These are phyloP conservation scores for Piper betle DNA, from an alignment of 164 flowering plant species.

Conservation along the genomic window DNA sequence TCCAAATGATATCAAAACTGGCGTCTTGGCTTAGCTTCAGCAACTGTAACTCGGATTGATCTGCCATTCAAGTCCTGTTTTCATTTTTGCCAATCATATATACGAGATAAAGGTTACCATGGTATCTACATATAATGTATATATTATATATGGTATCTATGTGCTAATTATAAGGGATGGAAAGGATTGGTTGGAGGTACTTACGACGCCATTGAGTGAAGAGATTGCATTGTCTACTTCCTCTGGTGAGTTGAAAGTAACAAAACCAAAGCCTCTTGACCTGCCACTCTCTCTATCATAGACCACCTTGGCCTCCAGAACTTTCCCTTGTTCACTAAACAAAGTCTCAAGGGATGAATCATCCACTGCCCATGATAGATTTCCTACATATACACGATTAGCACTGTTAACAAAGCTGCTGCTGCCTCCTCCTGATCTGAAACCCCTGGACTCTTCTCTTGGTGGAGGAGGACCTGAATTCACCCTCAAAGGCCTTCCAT, in stretches of 20 bases:
- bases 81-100: neutral
- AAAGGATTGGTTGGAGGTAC: conserved; percentile 10
- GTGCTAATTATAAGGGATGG: too few species aligned
- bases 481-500: conserved; percentile 43
- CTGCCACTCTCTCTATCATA: conserved; percentile 83
- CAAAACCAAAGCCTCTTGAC: conserved; percentile 96
- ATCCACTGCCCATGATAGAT: conserved; percentile 91
- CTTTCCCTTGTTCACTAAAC: conserved; percentile 82
- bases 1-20: conserved; percentile 30
- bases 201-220: conserved; percentile 69
- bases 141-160: too few species aligned
- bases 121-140: too few species aligned
- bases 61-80: conserved; percentile 75
- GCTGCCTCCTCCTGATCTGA: conserved; percentile 12
- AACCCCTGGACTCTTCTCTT: conserved; percentile 23
- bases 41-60: conserved; percentile 60
- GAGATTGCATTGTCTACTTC: conserved; percentile 69
- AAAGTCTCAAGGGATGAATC: conserved; percentile 50
- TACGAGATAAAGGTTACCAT: neutral
- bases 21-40: conserved; percentile 68
- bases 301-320: conserved; percentile 74
- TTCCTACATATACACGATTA: conserved; percentile 60
- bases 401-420: conserved; percentile 10
- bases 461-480: conserved; percentile 48
- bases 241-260: conserved; percentile 54